These are phyloP conservation scores for Neonectria hederae DNA, from an alignment of 2,329 filamentous ascomycete genomes.

Conservation along the genomic window DNA sequence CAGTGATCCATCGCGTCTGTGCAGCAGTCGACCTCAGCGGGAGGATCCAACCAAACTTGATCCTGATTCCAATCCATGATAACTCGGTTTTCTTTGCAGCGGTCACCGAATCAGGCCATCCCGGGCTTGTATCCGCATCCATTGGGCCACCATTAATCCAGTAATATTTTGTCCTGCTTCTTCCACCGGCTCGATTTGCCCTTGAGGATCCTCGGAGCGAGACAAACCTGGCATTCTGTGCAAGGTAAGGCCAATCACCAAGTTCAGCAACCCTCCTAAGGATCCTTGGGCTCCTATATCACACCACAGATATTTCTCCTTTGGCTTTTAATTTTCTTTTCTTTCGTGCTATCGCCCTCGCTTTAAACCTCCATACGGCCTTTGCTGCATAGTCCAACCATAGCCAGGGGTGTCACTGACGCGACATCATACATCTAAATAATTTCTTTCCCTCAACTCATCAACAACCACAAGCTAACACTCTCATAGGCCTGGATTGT, in stretches of 20 bases:
- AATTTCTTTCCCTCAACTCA: not conserved
- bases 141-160: not conserved
- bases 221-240: not conserved
- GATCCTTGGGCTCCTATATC: not conserved
- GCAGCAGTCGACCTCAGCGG: too few species aligned
- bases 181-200: not conserved
- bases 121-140: not conserved
- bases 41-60: not conserved
- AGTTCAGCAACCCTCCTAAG: not conserved
- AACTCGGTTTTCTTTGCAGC: not conserved
- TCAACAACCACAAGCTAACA: not conserved
- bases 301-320: too few species aligned
- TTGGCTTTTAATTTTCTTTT: too few species aligned
- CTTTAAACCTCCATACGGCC: not conserved
- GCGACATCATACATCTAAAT: not conserved
- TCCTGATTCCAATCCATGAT: not conserved
- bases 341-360: too few species aligned
- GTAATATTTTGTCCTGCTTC: not conserved
- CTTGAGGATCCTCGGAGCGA: not conserved
- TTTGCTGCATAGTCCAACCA: not conserved
- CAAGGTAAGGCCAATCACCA: conserved; percentile 7
- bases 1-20: conserved; percentile 28
- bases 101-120: not conserved
- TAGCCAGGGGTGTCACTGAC: too few species aligned
- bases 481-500: not conserved